These are phyloP conservation scores for Ustilago esculenta DNA, from an alignment of 1,284 basidiomycete species.

Conservation along the genomic window DNA sequence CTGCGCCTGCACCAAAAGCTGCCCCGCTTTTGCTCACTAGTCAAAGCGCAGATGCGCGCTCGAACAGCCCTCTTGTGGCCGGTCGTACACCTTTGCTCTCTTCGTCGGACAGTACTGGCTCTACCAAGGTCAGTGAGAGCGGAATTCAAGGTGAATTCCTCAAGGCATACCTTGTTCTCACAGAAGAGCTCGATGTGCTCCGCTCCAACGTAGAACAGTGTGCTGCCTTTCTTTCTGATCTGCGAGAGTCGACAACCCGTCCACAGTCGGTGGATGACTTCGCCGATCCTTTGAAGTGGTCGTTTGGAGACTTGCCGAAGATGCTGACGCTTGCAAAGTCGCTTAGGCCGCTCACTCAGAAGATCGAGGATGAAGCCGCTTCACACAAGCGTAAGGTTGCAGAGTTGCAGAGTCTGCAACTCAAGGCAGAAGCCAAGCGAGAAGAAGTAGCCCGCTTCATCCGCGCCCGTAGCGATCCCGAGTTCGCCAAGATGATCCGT, in stretches of 20 bases:
- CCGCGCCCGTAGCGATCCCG: slow-evolving; percentile 78
- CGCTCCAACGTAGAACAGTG: slow-evolving; percentile 38
- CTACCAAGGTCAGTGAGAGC: slow-evolving; percentile 53
- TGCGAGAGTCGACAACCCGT: slow-evolving; percentile 48
- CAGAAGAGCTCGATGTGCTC: slow-evolving; percentile 65
- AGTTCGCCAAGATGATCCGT: slow-evolving; percentile 82
- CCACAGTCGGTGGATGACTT: slow-evolving; percentile 48
- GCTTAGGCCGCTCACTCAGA: slow-evolving; percentile 24
- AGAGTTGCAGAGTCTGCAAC: slow-evolving; percentile 69
- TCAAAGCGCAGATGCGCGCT: slow-evolving; percentile 1
- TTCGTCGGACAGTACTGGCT: slow-evolving; percentile 14
- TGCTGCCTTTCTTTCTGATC: slow-evolving; percentile 63
- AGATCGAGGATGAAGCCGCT: slow-evolving; percentile 26
- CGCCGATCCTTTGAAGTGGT: slow-evolving; percentile 62
- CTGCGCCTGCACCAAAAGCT: slow-evolving; percentile 2
- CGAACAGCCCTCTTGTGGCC: slow-evolving; percentile 13
- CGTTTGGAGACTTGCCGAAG: slow-evolving; percentile 66
- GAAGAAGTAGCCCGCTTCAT: slow-evolving; percentile 72
- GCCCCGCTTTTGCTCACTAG: slow-evolving; percentile 1
- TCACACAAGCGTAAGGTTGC: slow-evolving; percentile 65
- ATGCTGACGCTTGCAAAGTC: slow-evolving; percentile 56
- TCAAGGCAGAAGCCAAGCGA: slow-evolving; percentile 69
- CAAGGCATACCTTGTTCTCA: slow-evolving; percentile 66
- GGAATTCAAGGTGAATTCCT: slow-evolving; percentile 61
- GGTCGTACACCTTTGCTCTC: slow-evolving; percentile 35